Evolutionary conservation across 805 yeast genomes (phyloP).

Genomic region (Schizosaccharomyces pombe): DNA sequence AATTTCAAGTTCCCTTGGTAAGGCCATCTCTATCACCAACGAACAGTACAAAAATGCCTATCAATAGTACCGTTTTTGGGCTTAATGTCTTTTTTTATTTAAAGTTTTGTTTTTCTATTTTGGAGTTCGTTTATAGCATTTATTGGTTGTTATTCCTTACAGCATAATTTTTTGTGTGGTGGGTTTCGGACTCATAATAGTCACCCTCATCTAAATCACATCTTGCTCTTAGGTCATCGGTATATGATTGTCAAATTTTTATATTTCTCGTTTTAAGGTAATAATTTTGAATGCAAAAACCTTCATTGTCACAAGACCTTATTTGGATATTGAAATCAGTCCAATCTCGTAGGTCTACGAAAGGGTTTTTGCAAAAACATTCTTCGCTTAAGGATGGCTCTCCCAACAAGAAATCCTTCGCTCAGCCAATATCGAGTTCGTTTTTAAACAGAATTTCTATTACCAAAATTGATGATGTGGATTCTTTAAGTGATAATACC

Average conservation of each 20-base stretch:
- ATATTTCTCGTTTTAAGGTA: not conserved
- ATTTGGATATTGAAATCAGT: conserved; percentile 13
- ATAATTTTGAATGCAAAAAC: conserved; percentile 2
- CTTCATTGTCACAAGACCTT: conserved; percentile 12
- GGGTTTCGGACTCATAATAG: too few species aligned
- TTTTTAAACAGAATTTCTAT: conserved; percentile 27
- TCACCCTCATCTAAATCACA: too few species aligned
- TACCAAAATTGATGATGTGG: conserved; percentile 25
- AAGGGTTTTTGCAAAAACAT: conserved; percentile 9
- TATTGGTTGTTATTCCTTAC: too few species aligned
- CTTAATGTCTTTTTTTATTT: not conserved
- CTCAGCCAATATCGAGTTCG: not conserved
- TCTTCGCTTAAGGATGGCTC: conserved; percentile 12
- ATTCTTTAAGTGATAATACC: conserved; percentile 15
- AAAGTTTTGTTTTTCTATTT: too few species aligned
- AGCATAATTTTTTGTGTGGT: too few species aligned
- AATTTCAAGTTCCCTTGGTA: conserved; percentile 30
- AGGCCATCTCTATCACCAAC: conserved; percentile 27
- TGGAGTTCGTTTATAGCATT: too few species aligned
- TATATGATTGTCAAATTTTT: not conserved
- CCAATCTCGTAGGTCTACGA: conserved; percentile 10
- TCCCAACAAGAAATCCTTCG: conserved; percentile 8
- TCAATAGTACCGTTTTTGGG: not conserved
- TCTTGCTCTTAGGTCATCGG: not conserved
- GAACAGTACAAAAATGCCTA: not conserved